A percentile compares a stretch with the other conserved stretches of the same genome.
phyloP scores from a whole-genome alignment of 148 eudicot species.

The Suaeda aralocaspica region DNA sequence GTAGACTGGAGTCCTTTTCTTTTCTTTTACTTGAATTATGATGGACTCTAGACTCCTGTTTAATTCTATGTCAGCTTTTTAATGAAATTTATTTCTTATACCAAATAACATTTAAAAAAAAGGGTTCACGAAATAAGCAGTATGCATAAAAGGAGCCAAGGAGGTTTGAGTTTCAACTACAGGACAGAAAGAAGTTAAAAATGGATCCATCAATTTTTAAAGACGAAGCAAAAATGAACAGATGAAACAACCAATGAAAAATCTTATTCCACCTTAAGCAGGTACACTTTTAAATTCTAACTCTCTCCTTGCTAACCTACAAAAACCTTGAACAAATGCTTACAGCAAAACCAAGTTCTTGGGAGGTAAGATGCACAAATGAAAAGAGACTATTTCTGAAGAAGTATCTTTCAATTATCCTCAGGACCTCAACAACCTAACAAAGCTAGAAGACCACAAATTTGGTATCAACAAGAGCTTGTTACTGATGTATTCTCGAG shows the following conservation, averaged over 20 bases:
- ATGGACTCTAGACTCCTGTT: background rate
- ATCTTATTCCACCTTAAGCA: background rate
- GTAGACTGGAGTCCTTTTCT: background rate
- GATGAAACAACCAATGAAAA: background rate
- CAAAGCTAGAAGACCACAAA: background rate
- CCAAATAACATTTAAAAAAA: background rate
- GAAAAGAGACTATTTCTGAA: background rate
- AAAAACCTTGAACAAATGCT: background rate
- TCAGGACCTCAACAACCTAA: background rate
- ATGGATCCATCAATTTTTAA: no score
- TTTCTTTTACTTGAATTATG: background rate
- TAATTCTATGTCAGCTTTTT: background rate
- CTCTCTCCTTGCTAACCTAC: background rate
- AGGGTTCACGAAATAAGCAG: background rate
- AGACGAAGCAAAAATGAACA: no score
- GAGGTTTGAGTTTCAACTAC: background rate
- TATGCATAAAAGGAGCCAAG: background rate
- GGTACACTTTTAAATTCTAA: background rate
- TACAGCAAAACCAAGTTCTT: background rate
- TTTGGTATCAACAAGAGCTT: background rate
- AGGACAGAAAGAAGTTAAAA: background rate
- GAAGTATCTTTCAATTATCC: background rate
- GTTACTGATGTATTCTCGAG: background rate
- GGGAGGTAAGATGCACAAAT: background rate
- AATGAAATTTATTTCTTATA: background rate